A percentile compares a stretch with the other conserved stretches of the same genome.
Evolutionary conservation across 305 asterid species (phyloP).

Genomic region (Fraxinus nigra): DNA sequence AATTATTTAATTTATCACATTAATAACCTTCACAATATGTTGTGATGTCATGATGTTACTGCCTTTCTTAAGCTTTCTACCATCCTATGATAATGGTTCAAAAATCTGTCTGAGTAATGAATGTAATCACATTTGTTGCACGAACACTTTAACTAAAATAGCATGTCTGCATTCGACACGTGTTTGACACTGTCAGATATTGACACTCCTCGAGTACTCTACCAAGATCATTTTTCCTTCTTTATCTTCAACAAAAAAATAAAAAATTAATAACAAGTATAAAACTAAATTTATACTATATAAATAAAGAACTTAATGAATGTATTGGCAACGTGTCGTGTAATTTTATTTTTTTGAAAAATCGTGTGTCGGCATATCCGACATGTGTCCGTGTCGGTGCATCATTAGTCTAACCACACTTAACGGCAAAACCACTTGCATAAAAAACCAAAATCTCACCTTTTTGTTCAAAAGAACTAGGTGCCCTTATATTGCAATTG

Average conservation of each 20-base stretch:
- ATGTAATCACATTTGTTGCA: background rate
- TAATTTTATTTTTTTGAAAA: no score
- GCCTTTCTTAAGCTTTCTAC: background rate
- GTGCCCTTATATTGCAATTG: background rate
- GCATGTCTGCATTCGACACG: background rate
- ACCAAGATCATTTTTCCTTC: background rate
- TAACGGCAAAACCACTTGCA: background rate
- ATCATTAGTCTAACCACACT: background rate
- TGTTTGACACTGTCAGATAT: background rate
- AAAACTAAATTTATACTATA: background rate
- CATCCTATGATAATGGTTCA: background rate
- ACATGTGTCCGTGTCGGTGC: no score
- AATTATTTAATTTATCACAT: background rate
- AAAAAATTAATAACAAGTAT: no score
- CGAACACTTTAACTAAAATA: background rate
- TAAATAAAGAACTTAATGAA: background rate
- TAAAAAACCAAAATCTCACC: background rate
- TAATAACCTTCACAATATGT: background rate
- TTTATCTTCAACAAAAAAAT: background rate
- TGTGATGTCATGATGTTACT: background rate
- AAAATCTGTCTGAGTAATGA: background rate
- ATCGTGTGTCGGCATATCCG: background rate
- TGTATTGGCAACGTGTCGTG: background rate
- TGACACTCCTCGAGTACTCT: background rate
- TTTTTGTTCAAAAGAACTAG: background rate